These are phyloP conservation scores for Colletotrichum sidae DNA, from an alignment of 2,329 filamentous ascomycete genomes.

Conservation along the genomic window DNA sequence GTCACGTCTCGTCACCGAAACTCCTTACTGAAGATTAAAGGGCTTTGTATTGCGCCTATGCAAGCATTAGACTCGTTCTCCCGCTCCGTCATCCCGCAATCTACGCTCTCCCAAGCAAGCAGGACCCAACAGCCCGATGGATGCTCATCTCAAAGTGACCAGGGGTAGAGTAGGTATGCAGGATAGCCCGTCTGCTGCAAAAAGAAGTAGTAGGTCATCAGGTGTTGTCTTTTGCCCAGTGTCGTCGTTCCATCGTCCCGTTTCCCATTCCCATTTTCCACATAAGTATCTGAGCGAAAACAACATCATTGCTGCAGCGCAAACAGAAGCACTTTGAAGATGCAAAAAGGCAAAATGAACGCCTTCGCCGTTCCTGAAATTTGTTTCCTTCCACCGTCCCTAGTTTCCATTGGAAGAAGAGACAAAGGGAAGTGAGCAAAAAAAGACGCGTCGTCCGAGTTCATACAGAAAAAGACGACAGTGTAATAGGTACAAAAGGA, in stretches of 20 bases:
- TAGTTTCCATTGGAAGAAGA: conserved; percentile 26
- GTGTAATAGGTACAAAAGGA: conserved; percentile 32
- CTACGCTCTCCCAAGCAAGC: conserved; percentile 17
- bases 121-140: conserved; percentile 1
- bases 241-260: conserved; percentile 32
- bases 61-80: conserved; percentile 30
- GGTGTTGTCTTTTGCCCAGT: conserved; percentile 30
- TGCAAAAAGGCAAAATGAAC: neutral
- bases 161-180: neutral
- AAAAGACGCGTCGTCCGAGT: neutral
- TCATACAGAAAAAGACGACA: conserved; percentile 25
- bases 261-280: conserved; percentile 27
- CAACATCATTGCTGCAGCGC: conserved; percentile 30
- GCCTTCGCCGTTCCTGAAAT: conserved; percentile 11
- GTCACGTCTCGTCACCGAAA: too few species aligned
- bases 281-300: conserved; percentile 14
- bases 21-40: conserved; percentile 8
- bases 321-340: neutral
- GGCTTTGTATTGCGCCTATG: conserved; percentile 27
- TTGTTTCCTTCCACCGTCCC: conserved; percentile 26
- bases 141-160: neutral
- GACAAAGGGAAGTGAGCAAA: conserved; percentile 23
- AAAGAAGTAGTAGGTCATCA: conserved; percentile 15
- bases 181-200: conserved; percentile 9
- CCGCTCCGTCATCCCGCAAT: conserved; percentile 4